Conservation (phyloP, 2,329 filamentous ascomycete species). For the Fusarium lyarnte region DNA sequence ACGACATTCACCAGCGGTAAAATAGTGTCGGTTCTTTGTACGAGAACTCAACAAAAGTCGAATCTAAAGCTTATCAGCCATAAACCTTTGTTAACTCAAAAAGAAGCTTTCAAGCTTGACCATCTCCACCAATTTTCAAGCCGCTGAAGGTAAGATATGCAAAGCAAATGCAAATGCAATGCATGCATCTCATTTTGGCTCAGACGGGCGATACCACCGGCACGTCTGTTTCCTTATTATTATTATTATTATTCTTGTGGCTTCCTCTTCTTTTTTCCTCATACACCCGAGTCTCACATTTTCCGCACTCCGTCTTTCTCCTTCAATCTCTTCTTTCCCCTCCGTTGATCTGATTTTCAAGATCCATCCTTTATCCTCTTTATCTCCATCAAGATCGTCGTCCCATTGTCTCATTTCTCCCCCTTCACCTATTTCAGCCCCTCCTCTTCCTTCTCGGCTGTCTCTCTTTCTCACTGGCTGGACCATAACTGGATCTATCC, state of each 20-base stretch:
- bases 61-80: not conserved
- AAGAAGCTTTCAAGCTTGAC: constrained; percentile 19
- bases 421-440: constrained; percentile 9
- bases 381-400: not conserved
- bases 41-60: not conserved
- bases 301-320: not conserved
- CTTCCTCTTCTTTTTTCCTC: constrained; percentile 13
- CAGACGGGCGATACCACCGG: constrained; percentile 3
- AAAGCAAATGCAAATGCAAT: not conserved
- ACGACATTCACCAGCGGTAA: not conserved
- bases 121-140: constrained; percentile 19
- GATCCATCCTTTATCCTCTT: not conserved
- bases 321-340: not conserved
- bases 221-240: not conserved
- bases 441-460: constrained; percentile 26
- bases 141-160: constrained; percentile 4
- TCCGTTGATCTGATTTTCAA: not conserved
- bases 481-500: constrained; percentile 18
- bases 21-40: not conserved
- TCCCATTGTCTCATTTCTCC: not conserved
- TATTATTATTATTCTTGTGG: not conserved
- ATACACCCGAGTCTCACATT: constrained; percentile 15
- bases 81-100: not conserved
- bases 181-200: constrained; percentile 13
- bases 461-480: constrained; percentile 31